Evolutionary conservation across 2,329 filamentous ascomycete species (phyloP).

Genomic region (Malbranchea zuffiana): DNA sequence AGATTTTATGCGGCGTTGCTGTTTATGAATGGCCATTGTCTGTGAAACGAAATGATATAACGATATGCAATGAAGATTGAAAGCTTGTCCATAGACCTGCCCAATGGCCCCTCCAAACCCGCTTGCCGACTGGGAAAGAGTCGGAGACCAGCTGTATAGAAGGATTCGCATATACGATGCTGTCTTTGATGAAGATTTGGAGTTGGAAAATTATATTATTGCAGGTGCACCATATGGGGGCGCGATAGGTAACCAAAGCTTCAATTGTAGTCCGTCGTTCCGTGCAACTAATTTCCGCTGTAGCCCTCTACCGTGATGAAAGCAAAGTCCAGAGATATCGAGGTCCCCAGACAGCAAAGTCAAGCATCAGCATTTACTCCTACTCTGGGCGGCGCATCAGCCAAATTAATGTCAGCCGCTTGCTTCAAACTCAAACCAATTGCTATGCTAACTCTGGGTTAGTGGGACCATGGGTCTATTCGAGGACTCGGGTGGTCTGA

Average conservation of each 20-base stretch:
- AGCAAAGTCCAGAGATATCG: constrained; percentile 71
- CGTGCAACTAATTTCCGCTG: constrained; percentile 2
- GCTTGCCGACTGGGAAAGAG: constrained; percentile 84
- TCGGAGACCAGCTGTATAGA: constrained; percentile 90
- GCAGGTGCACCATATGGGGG: constrained; percentile 87
- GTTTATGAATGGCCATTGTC: background rate
- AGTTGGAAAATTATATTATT: constrained; percentile 89
- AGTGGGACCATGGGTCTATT: constrained; percentile 84
- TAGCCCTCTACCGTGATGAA: constrained; percentile 85
- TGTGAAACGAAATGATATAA: background rate
- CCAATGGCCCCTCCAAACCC: constrained; percentile 46
- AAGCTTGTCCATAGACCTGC: background rate
- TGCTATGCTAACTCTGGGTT: constrained; percentile 16
- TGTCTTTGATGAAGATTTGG: constrained; percentile 83
- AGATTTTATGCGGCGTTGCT: background rate
- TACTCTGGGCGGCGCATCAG: constrained; percentile 81
- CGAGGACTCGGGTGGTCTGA: constrained; percentile 92
- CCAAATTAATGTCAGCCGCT: constrained; percentile 51
- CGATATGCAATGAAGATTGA: constrained; percentile 6
- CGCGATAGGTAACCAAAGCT: constrained; percentile 62
- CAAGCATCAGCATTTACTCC: constrained; percentile 88
- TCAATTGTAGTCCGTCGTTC: background rate
- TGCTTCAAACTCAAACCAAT: background rate
- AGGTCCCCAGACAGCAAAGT: constrained; percentile 59
- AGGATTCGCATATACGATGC: constrained; percentile 88